A percentile compares a stretch with the other conserved stretches of the same genome.
Conservation (phyloP, 345 rosid species). For the Salix purpurea region DNA sequence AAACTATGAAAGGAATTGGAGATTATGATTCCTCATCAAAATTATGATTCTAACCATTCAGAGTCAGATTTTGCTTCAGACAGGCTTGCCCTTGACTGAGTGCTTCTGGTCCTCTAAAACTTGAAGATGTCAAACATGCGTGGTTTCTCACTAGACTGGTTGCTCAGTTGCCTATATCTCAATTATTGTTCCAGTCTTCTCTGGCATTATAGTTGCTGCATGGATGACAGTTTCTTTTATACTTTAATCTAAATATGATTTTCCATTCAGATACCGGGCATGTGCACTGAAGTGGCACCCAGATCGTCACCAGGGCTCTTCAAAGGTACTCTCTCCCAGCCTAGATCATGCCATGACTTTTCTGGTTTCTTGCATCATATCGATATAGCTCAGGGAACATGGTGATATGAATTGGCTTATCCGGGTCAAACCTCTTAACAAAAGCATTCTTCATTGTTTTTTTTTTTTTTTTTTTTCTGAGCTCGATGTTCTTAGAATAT, state of each 20-base stretch:
- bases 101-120: constrained; percentile 68
- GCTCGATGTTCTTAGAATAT: not conserved
- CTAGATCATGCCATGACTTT: not conserved
- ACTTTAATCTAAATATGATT: not conserved
- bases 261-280: constrained; percentile 55
- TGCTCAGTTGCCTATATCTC: not conserved
- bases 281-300: constrained; percentile 96
- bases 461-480: not conserved
- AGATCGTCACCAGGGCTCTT: constrained; percentile 77
- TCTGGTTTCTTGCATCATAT: not conserved
- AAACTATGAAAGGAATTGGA: constrained; percentile 38
- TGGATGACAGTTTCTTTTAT: not conserved
- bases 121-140: constrained; percentile 81
- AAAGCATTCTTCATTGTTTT: not conserved
- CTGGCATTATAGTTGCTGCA: not conserved
- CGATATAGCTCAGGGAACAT: not conserved
- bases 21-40: constrained; percentile 42
- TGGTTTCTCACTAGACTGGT: constrained; percentile 27
- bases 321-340: constrained; percentile 50
- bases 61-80: constrained; percentile 49
- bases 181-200: not conserved
- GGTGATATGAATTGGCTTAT: too few relatives aligned
- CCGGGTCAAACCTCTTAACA: not conserved
- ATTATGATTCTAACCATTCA: constrained; percentile 40
- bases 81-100: constrained; percentile 71